phyloP scores from a whole-genome alignment of 2,329 filamentous ascomycete genomes.

The Penicillium polonicum region DNA sequence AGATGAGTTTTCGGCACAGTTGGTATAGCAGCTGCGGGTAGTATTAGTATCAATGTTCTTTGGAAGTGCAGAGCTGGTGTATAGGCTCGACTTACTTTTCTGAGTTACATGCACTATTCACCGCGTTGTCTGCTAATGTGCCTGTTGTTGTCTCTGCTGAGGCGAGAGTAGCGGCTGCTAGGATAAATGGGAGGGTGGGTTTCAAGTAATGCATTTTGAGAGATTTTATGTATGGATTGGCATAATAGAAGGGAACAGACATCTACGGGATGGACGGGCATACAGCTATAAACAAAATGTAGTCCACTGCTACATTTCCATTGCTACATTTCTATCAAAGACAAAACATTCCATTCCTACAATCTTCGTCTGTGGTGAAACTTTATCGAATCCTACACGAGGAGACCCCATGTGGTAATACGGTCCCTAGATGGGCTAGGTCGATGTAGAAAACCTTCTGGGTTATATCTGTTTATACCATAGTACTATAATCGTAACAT shows the following conservation, averaged over 20 bases:
- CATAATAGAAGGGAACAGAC: not conserved
- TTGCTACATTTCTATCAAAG: not conserved
- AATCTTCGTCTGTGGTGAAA: not conserved
- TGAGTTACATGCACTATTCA: not conserved
- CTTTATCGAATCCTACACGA: not conserved
- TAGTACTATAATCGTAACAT: not conserved
- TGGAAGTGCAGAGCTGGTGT: not conserved
- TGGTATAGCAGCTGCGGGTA: conserved; percentile 7
- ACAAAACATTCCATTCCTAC: conserved; percentile 6
- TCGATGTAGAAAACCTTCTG: not conserved
- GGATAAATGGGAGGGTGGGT: not conserved
- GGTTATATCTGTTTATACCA: too few species aligned
- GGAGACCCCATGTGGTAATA: not conserved
- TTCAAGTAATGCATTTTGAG: not conserved
- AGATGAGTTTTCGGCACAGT: not conserved
- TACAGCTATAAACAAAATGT: not conserved
- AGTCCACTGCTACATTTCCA: not conserved
- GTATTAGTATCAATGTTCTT: not conserved
- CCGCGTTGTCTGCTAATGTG: not conserved
- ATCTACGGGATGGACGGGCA: not conserved
- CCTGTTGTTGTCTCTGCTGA: not conserved
- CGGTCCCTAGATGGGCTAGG: not conserved
- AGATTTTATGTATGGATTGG: not conserved
- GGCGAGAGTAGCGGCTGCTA: not conserved
- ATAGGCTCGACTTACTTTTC: not conserved